Evolutionary conservation across 1,284 basidiomycete species (phyloP), one percentile per base, ranked within the genome.

Genomic region (Peniophora sp.): DNA sequence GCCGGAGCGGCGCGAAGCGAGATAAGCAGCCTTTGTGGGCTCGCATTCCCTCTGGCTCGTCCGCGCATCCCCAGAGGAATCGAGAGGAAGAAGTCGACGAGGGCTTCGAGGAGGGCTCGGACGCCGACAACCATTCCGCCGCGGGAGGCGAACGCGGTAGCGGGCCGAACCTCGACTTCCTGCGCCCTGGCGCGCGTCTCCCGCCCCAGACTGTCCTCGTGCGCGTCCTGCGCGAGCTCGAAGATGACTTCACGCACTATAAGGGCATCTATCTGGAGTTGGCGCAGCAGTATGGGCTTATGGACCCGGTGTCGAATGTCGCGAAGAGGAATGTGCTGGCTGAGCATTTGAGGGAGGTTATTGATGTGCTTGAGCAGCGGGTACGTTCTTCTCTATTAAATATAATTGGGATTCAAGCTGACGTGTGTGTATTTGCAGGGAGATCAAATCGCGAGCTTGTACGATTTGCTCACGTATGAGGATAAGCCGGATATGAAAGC

Each of bases 211-310:
- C 90, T 0, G 81, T 93, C 3, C 75, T 94, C 5, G 74, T 81
- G 24, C 74, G 87, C 14, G 88, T 94, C 23, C 71, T 94, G 39
- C 63, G 83, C 51, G 92, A 94, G 67, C 73, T 95, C 11, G 92
- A 95, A 63, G 91, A 92, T 58, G 92, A 95, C 63, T 94, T 93
- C 62, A 79, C 78, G 18, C 92, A 94, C 70, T 93, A 91, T 65
- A 92, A 90, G 68, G 80, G 84, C 55, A 83, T 96, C 51, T 97
- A 95, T 58, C 71, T 84, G 48, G 88, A 92, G 62, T 74, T 96
- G 34, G 85, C 93, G 0, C 91, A 94, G 53, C 87, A 94, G 68
- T 97, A 96, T 69, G 90, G 85, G 64, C 68, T 80, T 8, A 87
- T 96, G 76, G 88, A 93, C 62, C 81, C 91, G 2, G 81, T 81